Evolutionary conservation across 768 basidiomycete genomes (phyloP).

Genomic region (Cytidiella melzeri): DNA sequence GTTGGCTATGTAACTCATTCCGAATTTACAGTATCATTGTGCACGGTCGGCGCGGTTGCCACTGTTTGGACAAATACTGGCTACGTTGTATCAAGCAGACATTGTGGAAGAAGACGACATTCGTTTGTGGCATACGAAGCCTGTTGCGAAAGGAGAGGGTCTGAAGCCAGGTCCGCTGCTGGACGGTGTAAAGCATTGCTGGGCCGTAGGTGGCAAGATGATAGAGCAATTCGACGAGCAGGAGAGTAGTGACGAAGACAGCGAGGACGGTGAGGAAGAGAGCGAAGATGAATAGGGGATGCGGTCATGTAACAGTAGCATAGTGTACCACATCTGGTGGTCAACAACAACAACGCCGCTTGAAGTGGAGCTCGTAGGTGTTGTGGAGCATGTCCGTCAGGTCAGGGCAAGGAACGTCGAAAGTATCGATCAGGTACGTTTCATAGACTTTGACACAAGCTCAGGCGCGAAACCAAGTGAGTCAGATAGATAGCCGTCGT

Average conservation of each 20-base stretch:
- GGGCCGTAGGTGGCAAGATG: constrained; percentile 67
- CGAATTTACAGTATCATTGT: constrained; percentile 52
- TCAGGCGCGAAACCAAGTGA: not conserved
- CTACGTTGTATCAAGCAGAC: constrained; percentile 86
- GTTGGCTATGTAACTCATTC: no score
- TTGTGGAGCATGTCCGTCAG: constrained; percentile 1
- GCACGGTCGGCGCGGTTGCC: constrained; percentile 54
- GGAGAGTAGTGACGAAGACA: constrained; percentile 47
- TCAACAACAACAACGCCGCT: not conserved
- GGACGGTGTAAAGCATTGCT: constrained; percentile 61
- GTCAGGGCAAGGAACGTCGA: not conserved
- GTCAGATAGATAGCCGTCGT: no score
- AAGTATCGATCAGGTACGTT: not conserved
- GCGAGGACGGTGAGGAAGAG: constrained; percentile 21
- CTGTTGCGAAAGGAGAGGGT: constrained; percentile 47
- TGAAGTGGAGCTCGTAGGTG: not conserved
- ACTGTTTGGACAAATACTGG: constrained; percentile 81
- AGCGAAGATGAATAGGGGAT: constrained; percentile 13
- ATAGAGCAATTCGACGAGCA: constrained; percentile 80
- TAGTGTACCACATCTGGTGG: not conserved
- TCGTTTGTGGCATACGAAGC: constrained; percentile 72
- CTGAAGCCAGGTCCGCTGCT: constrained; percentile 31
- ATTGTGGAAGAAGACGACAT: constrained; percentile 88
- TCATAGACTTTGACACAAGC: not conserved
- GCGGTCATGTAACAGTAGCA: not conserved